A percentile compares a stretch with the other conserved stretches of the same genome.
phyloP scores from a whole-genome alignment of 345 rosid species.

The Erysimum cheiranthoides region DNA sequence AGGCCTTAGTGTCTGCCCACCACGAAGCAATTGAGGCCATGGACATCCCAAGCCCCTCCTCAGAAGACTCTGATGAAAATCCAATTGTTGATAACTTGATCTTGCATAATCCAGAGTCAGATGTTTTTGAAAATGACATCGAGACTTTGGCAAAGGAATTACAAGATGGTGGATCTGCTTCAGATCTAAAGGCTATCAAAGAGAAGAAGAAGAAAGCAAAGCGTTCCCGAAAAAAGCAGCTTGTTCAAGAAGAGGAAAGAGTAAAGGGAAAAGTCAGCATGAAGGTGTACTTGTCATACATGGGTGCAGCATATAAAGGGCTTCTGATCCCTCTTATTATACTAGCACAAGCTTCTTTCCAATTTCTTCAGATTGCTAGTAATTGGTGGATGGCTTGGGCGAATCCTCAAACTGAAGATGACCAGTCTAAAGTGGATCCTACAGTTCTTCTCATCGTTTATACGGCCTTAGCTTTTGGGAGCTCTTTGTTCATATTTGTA shows the following conservation, averaged over 20 bases:
- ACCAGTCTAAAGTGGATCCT: conserved; percentile 76
- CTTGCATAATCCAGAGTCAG: conserved; percentile 57
- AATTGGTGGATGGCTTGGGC: conserved; percentile 99
- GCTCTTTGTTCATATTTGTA: conserved; percentile 91
- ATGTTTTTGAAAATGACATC: conserved; percentile 58
- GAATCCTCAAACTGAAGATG: conserved; percentile 97
- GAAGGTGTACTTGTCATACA: conserved; percentile 96
- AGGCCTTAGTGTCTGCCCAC: conserved; percentile 91
- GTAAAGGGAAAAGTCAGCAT: conserved; percentile 94
- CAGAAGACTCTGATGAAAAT: conserved; percentile 90
- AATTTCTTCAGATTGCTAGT: conserved; percentile 98
- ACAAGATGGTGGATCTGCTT: conserved; percentile 75
- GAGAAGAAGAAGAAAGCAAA: conserved; percentile 84
- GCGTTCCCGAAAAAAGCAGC: conserved; percentile 90
- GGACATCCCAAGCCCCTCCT: conserved; percentile 86
- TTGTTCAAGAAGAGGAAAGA: conserved; percentile 99
- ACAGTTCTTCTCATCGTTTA: conserved; percentile 86
- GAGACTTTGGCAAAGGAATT: conserved; percentile 85
- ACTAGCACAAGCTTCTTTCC: conserved; percentile 85
- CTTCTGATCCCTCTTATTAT: conserved; percentile 86
- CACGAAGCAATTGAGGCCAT: conserved; percentile 98
- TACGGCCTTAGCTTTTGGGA: conserved; percentile 98
- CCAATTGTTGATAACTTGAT: conserved; percentile 49
- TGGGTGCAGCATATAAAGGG: conserved; percentile 98
- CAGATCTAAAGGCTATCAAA: conserved; percentile 77